Evolutionary conservation across 257 asterid species (phyloP), one percentile per base, ranked within the genome.

Genomic region (Rhazya stricta): DNA sequence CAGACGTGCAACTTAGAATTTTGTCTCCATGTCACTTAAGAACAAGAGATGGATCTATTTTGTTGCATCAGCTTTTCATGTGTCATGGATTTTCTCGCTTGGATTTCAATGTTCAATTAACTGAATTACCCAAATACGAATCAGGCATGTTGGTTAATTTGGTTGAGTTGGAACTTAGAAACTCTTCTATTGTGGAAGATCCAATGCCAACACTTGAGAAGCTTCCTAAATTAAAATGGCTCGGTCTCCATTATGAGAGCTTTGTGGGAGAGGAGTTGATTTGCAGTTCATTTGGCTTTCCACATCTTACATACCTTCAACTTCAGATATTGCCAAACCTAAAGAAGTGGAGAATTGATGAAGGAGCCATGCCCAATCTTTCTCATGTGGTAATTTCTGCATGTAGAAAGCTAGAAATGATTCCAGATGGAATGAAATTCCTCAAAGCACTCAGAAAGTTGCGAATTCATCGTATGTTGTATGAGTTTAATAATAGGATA

Each of bases 281-380:
- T 9, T 80, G 78, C 42, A 10, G 8, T 9, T 7, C 57, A 9
- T 11, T 16, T 4, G 60, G 72, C 16, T 80, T 80, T 32, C 58
- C 68, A 9, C 18, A 34, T 34, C 80, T 76, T 53, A 71, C 10
- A 53, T 12, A 3, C 32, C 65, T 80, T 23, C 18, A n/a, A 10
- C 42, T 80, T 1, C 0, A 8, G 6, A 18, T 12, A 30, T 21
- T 63, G 75, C 21, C 0, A 1, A 6, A 1, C 36, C 48, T 76
- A 18, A 42, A 71, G 78, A n/a, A 45, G 29, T 76, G 56, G 80
- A 21, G 3, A 5, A 36, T 65, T 37, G 71, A 53, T 9, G 23
- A 71, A 16, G 65, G 73, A 65, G 77, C 80, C 42, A 72, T 72
- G 78, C 67, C 74, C 1, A 63, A 56, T 3, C 80, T 80, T 76